Evolutionary conservation across 179 eudicot species (phyloP).

Genomic region (Amaranthus tricolor): DNA sequence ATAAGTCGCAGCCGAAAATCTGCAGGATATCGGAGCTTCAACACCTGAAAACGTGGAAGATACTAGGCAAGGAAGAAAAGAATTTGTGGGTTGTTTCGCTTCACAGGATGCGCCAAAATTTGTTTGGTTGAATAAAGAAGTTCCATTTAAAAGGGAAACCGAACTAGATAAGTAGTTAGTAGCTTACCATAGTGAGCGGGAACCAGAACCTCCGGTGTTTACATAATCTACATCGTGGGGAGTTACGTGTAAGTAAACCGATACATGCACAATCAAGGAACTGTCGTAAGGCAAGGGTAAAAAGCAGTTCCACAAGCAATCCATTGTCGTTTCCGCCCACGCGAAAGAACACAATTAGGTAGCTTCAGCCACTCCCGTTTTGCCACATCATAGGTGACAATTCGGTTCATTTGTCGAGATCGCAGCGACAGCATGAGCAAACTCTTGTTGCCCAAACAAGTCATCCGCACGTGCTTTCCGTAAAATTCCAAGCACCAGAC

Average conservation of each 20-base stretch:
- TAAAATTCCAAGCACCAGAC: slow-evolving; percentile 94
- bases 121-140: too few species aligned
- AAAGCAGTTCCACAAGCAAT: slow-evolving; percentile 82
- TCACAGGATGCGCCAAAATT: too few species aligned
- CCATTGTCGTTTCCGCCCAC: slow-evolving; percentile 69
- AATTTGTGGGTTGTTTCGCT: too few species aligned
- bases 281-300: slow-evolving; percentile 68
- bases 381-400: slow-evolving; percentile 64
- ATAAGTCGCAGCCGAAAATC: too few species aligned
- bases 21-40: too few species aligned
- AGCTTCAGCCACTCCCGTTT: slow-evolving; percentile 77
- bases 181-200: neutral
- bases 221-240: neutral
- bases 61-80: too few species aligned
- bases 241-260: neutral
- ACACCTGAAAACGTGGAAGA: too few species aligned
- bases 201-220: neutral
- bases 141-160: too few species aligned
- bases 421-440: slow-evolving; percentile 83
- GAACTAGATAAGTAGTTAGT: too few species aligned
- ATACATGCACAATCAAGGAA: slow-evolving; percentile 35
- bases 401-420: slow-evolving; percentile 70
- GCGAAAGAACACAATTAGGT: slow-evolving; percentile 57
- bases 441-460: slow-evolving; percentile 88
- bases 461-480: slow-evolving; percentile 88